These are phyloP conservation scores for Fusarium sp. DNA, from an alignment of 2,329 filamentous ascomycete species.

Conservation along the genomic window DNA sequence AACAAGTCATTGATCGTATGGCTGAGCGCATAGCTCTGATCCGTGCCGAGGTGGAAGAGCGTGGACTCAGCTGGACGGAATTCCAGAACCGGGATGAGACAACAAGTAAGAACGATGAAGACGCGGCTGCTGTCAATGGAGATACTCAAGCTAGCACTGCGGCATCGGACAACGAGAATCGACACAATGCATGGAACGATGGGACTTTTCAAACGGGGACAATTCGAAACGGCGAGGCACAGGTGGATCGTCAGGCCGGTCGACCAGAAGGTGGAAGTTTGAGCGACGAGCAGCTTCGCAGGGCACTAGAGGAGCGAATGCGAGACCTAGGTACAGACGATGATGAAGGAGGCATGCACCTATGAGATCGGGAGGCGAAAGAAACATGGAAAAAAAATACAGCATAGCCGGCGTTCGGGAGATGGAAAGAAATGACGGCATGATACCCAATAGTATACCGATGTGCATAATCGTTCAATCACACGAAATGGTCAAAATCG, in stretches of 20 bases:
- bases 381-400: conserved; percentile 6
- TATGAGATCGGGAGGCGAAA: conserved; percentile 50
- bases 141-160: conserved; percentile 6
- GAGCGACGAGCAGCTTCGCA: conserved; percentile 67
- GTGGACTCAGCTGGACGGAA: conserved; percentile 67
- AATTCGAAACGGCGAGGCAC: conserved; percentile 61
- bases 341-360: conserved; percentile 68
- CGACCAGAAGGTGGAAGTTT: conserved; percentile 57
- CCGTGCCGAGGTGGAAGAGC: conserved; percentile 69
- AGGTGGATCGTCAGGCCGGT: conserved; percentile 51
- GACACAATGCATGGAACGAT: conserved; percentile 65
- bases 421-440: conserved; percentile 26
- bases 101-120: conserved; percentile 46
- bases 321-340: conserved; percentile 55
- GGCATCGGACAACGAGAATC: conserved; percentile 10
- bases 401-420: conserved; percentile 41
- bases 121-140: conserved; percentile 31
- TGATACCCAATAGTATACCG: conserved; percentile 35
- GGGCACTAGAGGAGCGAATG: conserved; percentile 65
- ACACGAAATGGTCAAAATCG: neutral
- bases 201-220: conserved; percentile 71
- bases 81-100: conserved; percentile 61
- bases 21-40: conserved; percentile 71
- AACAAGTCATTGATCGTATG: conserved; percentile 74
- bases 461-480: neutral